These are phyloP conservation scores for Trametes versicolor DNA, from an alignment of 1,284 basidiomycete species.

Conservation along the genomic window DNA sequence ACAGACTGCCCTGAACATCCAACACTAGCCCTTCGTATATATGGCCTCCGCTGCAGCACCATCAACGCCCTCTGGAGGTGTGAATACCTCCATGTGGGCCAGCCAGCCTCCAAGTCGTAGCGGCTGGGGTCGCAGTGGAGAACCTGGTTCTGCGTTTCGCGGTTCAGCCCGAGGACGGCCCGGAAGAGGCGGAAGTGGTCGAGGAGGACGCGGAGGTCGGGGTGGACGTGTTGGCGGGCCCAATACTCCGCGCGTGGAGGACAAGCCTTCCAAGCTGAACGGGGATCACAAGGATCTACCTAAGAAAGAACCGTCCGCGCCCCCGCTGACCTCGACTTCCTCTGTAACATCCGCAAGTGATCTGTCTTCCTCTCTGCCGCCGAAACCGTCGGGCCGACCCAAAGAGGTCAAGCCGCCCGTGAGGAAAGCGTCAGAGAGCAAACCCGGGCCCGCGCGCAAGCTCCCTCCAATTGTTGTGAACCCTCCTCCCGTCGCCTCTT, in stretches of 20 bases:
- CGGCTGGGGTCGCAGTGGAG: conserved; percentile 57
- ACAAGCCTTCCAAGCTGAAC: conserved; percentile 29
- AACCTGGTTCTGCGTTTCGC: conserved; percentile 61
- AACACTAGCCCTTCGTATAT: conserved; percentile 7
- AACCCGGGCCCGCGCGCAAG: conserved; percentile 32
- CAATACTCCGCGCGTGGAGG: conserved; percentile 30
- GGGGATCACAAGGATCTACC: conserved; percentile 31
- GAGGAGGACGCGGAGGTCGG: conserved; percentile 50
- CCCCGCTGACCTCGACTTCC: conserved; percentile 30
- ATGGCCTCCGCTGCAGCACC: conserved; percentile 40
- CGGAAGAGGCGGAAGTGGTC: conserved; percentile 48
- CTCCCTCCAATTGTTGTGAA: conserved; percentile 37
- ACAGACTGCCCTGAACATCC: conserved; percentile 10
- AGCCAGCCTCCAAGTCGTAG: conserved; percentile 42
- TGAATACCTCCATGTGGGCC: conserved; percentile 40
- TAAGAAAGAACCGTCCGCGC: conserved; percentile 15
- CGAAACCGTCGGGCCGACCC: conserved; percentile 27
- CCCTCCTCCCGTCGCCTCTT: conserved; percentile 22
- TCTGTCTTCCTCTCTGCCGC: conserved; percentile 12
- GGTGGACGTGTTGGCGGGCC: conserved; percentile 41
- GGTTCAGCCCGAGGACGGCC: conserved; percentile 41
- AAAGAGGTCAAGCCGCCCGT: conserved; percentile 35
- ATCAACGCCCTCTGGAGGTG: conserved; percentile 35
- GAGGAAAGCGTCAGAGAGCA: conserved; percentile 41
- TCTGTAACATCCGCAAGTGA: conserved; percentile 22